phyloP scores from a whole-genome alignment of 2,329 filamentous ascomycete genomes.

The Aureobasidium pullulans region DNA sequence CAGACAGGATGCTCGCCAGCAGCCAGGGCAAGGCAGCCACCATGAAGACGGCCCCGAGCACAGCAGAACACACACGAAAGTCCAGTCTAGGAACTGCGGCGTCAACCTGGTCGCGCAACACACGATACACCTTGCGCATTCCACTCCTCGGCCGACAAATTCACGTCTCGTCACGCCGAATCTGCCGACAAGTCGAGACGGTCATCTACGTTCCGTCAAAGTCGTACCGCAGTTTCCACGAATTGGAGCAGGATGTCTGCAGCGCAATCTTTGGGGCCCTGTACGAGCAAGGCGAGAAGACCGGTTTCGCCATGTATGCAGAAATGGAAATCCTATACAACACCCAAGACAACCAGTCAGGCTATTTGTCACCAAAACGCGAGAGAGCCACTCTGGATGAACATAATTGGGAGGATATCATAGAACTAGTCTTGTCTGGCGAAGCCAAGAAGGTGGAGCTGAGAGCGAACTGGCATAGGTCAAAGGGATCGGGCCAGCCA shows the following conservation, averaged over 20 bases:
- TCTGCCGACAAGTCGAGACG: background rate
- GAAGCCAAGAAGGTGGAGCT: constrained; percentile 1
- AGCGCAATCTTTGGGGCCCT: constrained; percentile 3
- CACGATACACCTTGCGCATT: background rate
- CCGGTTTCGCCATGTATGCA: background rate
- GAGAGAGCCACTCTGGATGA: background rate
- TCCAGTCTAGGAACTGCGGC: background rate
- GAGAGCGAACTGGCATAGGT: background rate
- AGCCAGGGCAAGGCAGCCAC: constrained; percentile 6
- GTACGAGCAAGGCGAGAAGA: constrained; percentile 5
- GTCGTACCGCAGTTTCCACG: background rate
- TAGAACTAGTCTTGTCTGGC: constrained; percentile 2
- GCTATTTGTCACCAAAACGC: background rate
- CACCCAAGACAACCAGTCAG: background rate
- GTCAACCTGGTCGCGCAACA: constrained; percentile 1
- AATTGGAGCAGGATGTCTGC: constrained; percentile 3
- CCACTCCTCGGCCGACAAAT: background rate
- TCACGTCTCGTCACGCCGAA: background rate
- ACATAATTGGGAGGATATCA: background rate
- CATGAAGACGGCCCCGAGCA: background rate
- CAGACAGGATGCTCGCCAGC: constrained; percentile 10
- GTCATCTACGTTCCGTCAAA: constrained; percentile 1
- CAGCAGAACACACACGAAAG: background rate
- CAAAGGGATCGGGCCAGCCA: background rate
- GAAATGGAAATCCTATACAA: background rate